Base-by-base conservation (phyloP, 78 protist genomes). In the Dictyostelium discoideum region DNA sequence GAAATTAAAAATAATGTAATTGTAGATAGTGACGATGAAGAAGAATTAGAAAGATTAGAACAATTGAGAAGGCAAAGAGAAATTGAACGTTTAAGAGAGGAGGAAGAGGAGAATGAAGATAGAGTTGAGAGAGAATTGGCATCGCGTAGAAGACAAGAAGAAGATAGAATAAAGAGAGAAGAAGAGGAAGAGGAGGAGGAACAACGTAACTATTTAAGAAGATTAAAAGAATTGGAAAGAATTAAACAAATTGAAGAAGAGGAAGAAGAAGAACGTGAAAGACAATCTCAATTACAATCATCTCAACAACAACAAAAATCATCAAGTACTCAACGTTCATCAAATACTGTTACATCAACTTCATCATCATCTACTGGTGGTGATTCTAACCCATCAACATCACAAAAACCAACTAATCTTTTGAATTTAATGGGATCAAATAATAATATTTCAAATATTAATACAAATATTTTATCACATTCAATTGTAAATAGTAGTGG, bases 101-200 rank as follows among this genome's bases (percentile, higher is more conserved):
- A 90, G 22, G 95, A 90, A 73, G 95, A 90, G 18, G 95, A 90
- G 18, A 90, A 90, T 54, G 95, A 90, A 40, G 95, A 90, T 42
- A 85, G 88, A 69, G 22, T 90, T 20, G 57, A 60, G 39, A 24
- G 67, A 37, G 95, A 90, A 37, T 69, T 90, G 5, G 65, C 88
- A 13, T 37, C 39, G 8, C 54, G 87, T 22, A 90, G 88, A 90
- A 85, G 74, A 29, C 67, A 90, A 29, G 95, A 90, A 39, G 95
- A 90, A 22, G 88, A 90, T 37, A 29, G 84, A 32, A 90, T 82
- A 14, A 80, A 90, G 48, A 72, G 88, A 29, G 92, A 85, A 22
- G 95, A 90, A 57, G 95, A 90, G 24, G 95, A 90, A 57, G 95
- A 90, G 5, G 95, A 90, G 37, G 95, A 90, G 26, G 95, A 90